These are phyloP conservation scores for Cyberlindnera maclurae DNA, from an alignment of 805 yeast genomes.

Conservation along the genomic window DNA sequence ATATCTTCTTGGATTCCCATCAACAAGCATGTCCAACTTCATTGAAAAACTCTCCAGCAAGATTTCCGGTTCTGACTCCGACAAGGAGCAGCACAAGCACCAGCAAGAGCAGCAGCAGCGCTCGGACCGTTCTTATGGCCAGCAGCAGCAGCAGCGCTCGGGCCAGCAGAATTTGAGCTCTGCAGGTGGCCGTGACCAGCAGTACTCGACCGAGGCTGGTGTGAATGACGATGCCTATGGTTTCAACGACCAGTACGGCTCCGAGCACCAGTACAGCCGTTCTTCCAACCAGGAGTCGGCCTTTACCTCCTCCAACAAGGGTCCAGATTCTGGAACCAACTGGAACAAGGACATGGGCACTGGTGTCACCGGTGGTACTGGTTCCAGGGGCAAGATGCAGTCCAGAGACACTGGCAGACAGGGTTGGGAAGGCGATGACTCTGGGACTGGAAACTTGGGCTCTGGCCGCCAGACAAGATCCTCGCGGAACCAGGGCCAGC, in stretches of 20 bases:
- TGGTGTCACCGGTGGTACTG: not conserved
- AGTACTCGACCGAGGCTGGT: slow-evolving; percentile 12
- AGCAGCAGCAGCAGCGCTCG: slow-evolving; percentile 7
- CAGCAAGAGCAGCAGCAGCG: slow-evolving; percentile 1
- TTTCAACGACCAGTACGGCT: not conserved
- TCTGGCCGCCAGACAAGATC: slow-evolving; percentile 22
- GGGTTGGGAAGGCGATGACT: slow-evolving; percentile 1
- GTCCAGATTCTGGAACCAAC: no score
- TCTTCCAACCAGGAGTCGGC: no score
- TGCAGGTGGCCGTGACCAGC: slow-evolving; percentile 14
- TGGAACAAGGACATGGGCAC: not conserved
- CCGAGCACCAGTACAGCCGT: no score
- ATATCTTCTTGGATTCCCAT: no score
- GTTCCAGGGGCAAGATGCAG: no score
- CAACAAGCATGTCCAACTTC: slow-evolving; percentile 20
- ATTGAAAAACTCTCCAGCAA: slow-evolving; percentile 23
- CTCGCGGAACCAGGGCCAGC: slow-evolving; percentile 10
- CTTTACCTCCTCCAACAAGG: no score
- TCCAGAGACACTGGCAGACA: no score
- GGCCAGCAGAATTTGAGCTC: slow-evolving; percentile 15
- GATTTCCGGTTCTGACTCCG: slow-evolving; percentile 13
- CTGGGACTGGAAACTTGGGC: slow-evolving; percentile 1
- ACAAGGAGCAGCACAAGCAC: not conserved
- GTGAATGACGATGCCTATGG: not conserved
- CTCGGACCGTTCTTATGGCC: slow-evolving; percentile 2